These are phyloP conservation scores for Pseudogymnoascus sp. DNA, from an alignment of 2,329 filamentous ascomycete genomes.

Conservation along the genomic window DNA sequence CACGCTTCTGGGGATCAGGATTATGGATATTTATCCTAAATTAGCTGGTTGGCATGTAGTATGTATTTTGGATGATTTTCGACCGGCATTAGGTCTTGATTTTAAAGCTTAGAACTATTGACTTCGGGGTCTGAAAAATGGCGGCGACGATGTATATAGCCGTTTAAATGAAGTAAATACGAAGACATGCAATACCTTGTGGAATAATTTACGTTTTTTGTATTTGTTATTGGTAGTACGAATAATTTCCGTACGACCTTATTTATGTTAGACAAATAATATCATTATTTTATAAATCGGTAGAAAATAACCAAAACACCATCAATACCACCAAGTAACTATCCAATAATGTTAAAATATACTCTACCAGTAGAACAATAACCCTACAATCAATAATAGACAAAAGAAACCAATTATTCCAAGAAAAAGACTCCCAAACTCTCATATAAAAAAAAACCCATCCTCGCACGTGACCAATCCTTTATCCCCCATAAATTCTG, in stretches of 20 bases:
- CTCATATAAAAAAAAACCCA: not conserved
- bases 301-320: not conserved
- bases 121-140: not conserved
- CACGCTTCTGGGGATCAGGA: not conserved
- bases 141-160: not conserved
- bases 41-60: not conserved
- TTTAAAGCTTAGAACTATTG: not conserved
- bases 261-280: not conserved
- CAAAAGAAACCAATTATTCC: not conserved
- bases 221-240: not conserved
- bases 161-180: not conserved
- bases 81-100: not conserved
- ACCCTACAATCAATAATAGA: not conserved
- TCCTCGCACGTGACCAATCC: not conserved
- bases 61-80: not conserved
- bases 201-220: not conserved
- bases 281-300: not conserved
- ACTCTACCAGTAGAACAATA: not conserved
- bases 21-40: not conserved
- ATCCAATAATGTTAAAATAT: not conserved
- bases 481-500: conserved; percentile 6
- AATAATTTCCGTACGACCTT: not conserved
- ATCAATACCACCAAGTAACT: not conserved
- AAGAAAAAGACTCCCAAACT: not conserved
- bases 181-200: not conserved